phyloP scores from a whole-genome alignment of 371 early-diverging fungal genomes.

The Coemansia sp. region DNA sequence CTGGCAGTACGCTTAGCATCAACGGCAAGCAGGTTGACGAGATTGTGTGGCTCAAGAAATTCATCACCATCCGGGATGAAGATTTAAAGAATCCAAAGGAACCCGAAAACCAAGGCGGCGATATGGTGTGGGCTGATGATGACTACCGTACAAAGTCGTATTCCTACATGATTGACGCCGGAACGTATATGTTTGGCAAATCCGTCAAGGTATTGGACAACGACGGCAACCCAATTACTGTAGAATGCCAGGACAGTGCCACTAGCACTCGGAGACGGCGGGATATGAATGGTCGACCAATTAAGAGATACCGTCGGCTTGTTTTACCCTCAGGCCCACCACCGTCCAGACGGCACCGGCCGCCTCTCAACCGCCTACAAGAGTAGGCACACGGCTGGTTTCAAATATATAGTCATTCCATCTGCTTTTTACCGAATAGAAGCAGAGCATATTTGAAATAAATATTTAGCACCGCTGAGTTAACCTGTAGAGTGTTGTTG shows the following conservation, averaged over 20 bases:
- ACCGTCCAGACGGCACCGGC: neutral
- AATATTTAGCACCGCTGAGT: no score
- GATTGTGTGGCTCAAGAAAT: slow-evolving; percentile 37
- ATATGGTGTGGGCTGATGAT: slow-evolving; percentile 38
- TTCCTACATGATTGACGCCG: slow-evolving; percentile 22
- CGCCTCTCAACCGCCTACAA: neutral
- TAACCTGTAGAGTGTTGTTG: no score
- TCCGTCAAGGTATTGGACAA: slow-evolving; percentile 46
- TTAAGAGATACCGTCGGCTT: neutral
- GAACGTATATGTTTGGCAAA: slow-evolving; percentile 28
- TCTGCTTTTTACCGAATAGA: neutral
- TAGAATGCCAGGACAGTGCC: slow-evolving; percentile 7
- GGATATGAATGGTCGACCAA: neutral
- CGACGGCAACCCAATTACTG: slow-evolving; percentile 41
- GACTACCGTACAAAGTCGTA: slow-evolving; percentile 48
- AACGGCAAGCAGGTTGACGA: slow-evolving; percentile 31
- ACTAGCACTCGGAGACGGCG: slow-evolving; percentile 7
- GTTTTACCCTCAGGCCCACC: neutral
- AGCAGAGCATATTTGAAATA: no score
- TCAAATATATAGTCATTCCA: neutral
- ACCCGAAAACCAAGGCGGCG: slow-evolving; percentile 13
- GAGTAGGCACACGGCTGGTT: neutral
- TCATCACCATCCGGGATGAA: slow-evolving; percentile 34
- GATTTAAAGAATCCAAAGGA: slow-evolving; percentile 16
- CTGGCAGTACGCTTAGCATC: slow-evolving; percentile 19